These are phyloP conservation scores for Triticum timopheevii DNA, from an alignment of 176 grass and related monocot genomes.

Conservation along the genomic window DNA sequence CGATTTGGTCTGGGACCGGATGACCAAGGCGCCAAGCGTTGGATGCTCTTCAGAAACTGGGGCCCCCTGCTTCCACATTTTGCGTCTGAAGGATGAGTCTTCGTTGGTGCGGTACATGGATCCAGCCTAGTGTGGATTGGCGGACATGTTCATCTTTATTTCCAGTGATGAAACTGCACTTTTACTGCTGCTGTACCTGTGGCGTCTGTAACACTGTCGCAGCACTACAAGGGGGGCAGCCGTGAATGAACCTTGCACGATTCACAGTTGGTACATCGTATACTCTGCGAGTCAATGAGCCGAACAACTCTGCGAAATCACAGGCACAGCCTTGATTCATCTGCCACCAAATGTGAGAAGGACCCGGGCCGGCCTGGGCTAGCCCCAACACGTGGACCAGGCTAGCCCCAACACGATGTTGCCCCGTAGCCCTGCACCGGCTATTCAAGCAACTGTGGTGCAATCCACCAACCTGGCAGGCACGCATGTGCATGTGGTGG, in stretches of 20 bases:
- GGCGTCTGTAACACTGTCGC: background rate
- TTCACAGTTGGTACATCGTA: background rate
- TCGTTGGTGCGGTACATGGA: background rate
- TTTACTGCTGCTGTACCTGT: background rate
- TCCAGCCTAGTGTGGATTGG: background rate
- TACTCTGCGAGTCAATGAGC: background rate
- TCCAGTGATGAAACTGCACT: background rate
- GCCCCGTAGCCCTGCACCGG: slow-evolving; percentile 11
- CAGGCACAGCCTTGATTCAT: background rate
- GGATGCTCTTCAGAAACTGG: slow-evolving; percentile 34
- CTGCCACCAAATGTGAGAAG: background rate
- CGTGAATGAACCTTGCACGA: background rate
- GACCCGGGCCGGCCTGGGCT: background rate
- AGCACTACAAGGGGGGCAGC: too few species aligned
- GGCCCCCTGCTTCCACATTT: slow-evolving; percentile 34
- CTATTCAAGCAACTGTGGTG: slow-evolving; percentile 21
- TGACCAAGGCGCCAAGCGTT: slow-evolving; percentile 27
- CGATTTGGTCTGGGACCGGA: slow-evolving; percentile 30
- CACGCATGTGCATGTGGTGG: background rate
- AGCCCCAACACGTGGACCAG: too few species aligned
- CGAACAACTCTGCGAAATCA: background rate
- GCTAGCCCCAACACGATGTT: background rate
- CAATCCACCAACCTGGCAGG: slow-evolving; percentile 36
- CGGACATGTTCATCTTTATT: background rate
- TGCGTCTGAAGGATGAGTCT: slow-evolving; percentile 32